phyloP scores from a whole-genome alignment of 1,139 yeast species.

The Pichia sp. region DNA sequence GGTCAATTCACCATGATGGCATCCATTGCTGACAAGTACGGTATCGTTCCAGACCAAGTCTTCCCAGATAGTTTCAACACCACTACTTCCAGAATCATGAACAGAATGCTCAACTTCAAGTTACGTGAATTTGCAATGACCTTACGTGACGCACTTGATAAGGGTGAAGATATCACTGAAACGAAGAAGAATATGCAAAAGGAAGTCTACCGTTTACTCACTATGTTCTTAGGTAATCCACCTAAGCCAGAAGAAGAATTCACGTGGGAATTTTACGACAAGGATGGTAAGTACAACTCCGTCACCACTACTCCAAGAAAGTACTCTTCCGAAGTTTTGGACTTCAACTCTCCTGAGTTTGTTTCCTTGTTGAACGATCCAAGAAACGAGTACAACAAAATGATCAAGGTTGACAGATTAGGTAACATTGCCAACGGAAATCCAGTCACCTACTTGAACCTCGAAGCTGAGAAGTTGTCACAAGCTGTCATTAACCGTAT shows the following conservation, averaged over 20 bases:
- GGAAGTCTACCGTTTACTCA: conserved; percentile 55
- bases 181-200: conserved; percentile 45
- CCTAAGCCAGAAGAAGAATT: conserved; percentile 64
- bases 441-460: conserved; percentile 62
- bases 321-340: conserved; percentile 50
- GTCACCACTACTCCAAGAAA: conserved; percentile 54
- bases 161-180: conserved; percentile 30
- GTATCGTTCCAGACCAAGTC: conserved; percentile 63
- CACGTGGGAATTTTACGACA: conserved; percentile 68
- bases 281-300: conserved; percentile 54
- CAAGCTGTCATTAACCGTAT: conserved; percentile 58
- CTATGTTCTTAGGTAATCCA: conserved; percentile 68
- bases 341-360: conserved; percentile 43
- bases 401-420: conserved; percentile 64
- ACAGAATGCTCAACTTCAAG: conserved; percentile 55
- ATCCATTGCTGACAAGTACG: conserved; percentile 68
- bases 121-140: conserved; percentile 69
- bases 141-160: conserved; percentile 40
- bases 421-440: conserved; percentile 66
- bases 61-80: conserved; percentile 72
- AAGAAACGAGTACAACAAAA: conserved; percentile 55
- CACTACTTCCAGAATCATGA: conserved; percentile 47
- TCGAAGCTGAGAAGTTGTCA: conserved; percentile 51
- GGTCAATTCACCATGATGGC: conserved; percentile 84
- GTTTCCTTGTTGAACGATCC: conserved; percentile 77